Conservation (phyloP, 179 eudicot species). For the Carnegiea gigantea region DNA sequence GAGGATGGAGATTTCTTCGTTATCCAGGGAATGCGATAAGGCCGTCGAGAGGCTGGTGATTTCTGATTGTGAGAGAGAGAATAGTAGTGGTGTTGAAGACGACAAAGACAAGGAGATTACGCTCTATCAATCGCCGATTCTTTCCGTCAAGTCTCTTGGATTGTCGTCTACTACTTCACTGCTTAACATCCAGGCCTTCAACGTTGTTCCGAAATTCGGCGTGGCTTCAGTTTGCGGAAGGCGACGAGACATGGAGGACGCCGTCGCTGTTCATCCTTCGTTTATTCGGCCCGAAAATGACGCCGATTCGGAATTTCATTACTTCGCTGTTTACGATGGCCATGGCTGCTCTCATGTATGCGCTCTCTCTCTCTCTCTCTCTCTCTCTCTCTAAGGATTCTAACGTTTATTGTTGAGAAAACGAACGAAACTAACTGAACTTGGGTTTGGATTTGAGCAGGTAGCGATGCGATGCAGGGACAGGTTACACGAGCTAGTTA, state of each 20-base stretch:
- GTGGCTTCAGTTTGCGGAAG: slow-evolving; percentile 70
- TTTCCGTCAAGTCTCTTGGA: slow-evolving; percentile 1
- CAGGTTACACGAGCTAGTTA: slow-evolving; percentile 69
- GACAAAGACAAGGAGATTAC: neutral
- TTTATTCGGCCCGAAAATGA: slow-evolving; percentile 27
- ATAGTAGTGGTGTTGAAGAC: neutral
- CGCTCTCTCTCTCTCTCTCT: neutral
- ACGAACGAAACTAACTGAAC: neutral
- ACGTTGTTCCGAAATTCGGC: slow-evolving; percentile 52
- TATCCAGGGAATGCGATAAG: slow-evolving; percentile 30
- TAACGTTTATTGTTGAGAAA: neutral
- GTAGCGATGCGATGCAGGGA: slow-evolving; percentile 78
- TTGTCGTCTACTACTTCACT: neutral
- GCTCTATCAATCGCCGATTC: neutral
- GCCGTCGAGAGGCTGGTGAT: slow-evolving; percentile 9
- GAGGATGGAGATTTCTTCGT: slow-evolving; percentile 23
- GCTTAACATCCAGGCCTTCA: slow-evolving; percentile 8
- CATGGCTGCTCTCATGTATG: slow-evolving; percentile 92
- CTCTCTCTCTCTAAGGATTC: neutral
- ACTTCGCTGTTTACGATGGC: slow-evolving; percentile 85
- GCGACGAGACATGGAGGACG: slow-evolving; percentile 83
- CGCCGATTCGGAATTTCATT: slow-evolving; percentile 33
- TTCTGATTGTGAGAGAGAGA: neutral
- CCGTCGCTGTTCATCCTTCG: slow-evolving; percentile 61
- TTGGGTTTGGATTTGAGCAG: slow-evolving; percentile 26